phyloP scores from a whole-genome alignment of 306 rosid species.

The Corylus americana region DNA sequence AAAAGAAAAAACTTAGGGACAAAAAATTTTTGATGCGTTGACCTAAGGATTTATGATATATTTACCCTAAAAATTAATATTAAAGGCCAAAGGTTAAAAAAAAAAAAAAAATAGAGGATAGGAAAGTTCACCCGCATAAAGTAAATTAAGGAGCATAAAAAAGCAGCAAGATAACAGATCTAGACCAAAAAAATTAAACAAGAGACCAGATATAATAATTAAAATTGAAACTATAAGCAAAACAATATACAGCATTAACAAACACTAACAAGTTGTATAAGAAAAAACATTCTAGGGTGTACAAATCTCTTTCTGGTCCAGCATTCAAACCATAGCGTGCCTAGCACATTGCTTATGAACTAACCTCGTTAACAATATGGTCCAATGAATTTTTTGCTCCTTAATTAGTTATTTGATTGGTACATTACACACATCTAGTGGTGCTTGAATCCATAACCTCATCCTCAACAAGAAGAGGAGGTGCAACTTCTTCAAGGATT shows the following conservation, averaged over 20 bases:
- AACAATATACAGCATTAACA: neutral
- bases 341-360: neutral
- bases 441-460: neutral
- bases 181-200: neutral
- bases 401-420: neutral
- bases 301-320: neutral
- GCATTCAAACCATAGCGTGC: neutral
- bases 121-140: neutral
- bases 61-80: slow-evolving; percentile 49
- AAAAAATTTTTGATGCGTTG: too few relatives aligned
- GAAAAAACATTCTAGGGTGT: neutral
- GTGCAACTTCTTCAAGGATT: too few relatives aligned
- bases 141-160: neutral
- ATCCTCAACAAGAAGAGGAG: neutral
- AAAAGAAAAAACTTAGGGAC: neutral
- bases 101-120: neutral
- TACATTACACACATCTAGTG: neutral
- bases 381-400: neutral
- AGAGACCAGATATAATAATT: neutral
- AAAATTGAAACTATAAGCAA: neutral
- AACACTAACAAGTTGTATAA: neutral
- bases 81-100: neutral
- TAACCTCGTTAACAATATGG: neutral
- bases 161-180: neutral
- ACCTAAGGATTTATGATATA: too few relatives aligned